These are phyloP conservation scores for Dalechampia spathulata DNA, from an alignment of 441 rosid species.

Conservation along the genomic window DNA sequence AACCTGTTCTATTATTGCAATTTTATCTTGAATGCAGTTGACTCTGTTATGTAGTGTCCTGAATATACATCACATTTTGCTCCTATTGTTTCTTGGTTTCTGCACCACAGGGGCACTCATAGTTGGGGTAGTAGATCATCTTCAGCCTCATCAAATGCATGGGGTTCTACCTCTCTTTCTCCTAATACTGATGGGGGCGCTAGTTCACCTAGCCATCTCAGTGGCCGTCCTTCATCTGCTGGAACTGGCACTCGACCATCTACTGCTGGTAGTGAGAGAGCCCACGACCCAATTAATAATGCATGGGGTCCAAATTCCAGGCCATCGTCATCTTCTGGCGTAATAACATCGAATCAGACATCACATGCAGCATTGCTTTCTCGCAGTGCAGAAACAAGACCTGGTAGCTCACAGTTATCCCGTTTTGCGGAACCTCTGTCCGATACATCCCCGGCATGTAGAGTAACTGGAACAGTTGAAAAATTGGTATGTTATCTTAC, in stretches of 20 bases:
- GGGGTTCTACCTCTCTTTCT: too few species aligned
- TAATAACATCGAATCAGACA: slow-evolving; percentile 64
- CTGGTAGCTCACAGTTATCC: slow-evolving; percentile 94
- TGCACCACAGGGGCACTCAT: slow-evolving; percentile 71
- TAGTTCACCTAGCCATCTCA: slow-evolving; percentile 74
- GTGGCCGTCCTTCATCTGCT: slow-evolving; percentile 94
- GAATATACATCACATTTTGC: too few species aligned
- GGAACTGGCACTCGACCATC: slow-evolving; percentile 94
- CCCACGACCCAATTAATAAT: slow-evolving; percentile 46
- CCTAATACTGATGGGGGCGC: slow-evolving; percentile 68
- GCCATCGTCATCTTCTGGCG: slow-evolving; percentile 96
- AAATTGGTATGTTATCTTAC: slow-evolving; percentile 50
- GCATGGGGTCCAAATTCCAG: slow-evolving; percentile 82
- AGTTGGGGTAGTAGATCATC: slow-evolving; percentile 93
- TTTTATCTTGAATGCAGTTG: slow-evolving; percentile 3
- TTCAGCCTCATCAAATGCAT: slow-evolving; percentile 64
- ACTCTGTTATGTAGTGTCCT: slow-evolving; percentile 7
- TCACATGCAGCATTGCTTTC: slow-evolving; percentile 69
- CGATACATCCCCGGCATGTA: slow-evolving; percentile 64
- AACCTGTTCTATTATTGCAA: not conserved
- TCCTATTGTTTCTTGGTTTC: too few species aligned
- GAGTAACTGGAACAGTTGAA: slow-evolving; percentile 40
- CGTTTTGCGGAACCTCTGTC: slow-evolving; percentile 81
- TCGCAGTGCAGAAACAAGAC: slow-evolving; percentile 97
- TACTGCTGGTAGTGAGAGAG: slow-evolving; percentile 82